These are phyloP conservation scores for Echites panduratus DNA, from an alignment of 257 asterid species.

Conservation along the genomic window DNA sequence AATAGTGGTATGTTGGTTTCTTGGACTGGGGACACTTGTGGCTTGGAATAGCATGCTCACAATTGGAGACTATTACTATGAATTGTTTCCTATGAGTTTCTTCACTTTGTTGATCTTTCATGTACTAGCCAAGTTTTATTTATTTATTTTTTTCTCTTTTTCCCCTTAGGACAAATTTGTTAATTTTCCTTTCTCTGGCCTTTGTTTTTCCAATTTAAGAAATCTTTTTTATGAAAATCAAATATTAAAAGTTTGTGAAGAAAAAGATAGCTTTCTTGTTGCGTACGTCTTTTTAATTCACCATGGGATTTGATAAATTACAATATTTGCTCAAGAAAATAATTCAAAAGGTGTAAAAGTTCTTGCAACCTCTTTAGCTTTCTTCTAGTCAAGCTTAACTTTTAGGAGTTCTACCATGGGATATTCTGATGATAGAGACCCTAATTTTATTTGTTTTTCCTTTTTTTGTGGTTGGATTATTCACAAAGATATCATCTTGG, in stretches of 20 bases:
- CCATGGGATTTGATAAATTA: background rate
- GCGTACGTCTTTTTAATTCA: background rate
- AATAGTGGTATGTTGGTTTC: constrained; percentile 25
- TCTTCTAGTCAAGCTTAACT: background rate
- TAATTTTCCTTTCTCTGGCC: background rate
- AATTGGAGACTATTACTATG: constrained; percentile 36
- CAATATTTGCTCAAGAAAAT: background rate
- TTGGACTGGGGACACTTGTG: constrained; percentile 37
- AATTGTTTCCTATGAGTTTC: constrained; percentile 29
- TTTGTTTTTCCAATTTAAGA: background rate
- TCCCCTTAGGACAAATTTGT: background rate
- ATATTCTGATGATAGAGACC: background rate
- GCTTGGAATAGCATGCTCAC: constrained; percentile 40
- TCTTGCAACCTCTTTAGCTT: background rate
- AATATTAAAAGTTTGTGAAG: background rate
- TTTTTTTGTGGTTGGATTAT: background rate
- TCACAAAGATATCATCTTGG: constrained; percentile 69
- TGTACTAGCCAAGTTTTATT: background rate
- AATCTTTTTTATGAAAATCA: background rate
- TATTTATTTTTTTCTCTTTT: background rate
- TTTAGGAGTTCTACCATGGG: background rate
- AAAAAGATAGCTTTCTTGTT: background rate
- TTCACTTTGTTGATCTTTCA: background rate
- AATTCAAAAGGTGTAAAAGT: background rate
- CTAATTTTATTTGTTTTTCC: background rate